Evolutionary conservation across 2,329 filamentous ascomycete species (phyloP).

Genomic region (Saccharata proteae): DNA sequence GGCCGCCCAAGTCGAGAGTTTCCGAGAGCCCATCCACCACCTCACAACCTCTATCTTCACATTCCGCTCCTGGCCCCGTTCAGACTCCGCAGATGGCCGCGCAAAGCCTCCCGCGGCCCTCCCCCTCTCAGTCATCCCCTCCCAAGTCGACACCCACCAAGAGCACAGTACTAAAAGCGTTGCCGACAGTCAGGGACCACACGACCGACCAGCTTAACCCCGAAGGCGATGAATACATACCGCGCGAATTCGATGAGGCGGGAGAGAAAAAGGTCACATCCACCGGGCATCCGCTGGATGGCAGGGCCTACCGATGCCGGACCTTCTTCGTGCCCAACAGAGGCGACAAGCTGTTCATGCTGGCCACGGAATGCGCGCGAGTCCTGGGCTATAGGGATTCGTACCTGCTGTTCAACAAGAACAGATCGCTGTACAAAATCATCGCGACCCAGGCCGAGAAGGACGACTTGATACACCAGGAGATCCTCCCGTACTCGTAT

Average conservation of each 20-base stretch:
- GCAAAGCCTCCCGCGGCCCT: slow-evolving; percentile 36
- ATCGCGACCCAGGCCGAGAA: slow-evolving; percentile 94
- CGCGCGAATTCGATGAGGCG: slow-evolving; percentile 81
- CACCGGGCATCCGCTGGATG: slow-evolving; percentile 70
- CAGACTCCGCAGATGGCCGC: slow-evolving; percentile 44
- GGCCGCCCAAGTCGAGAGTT: slow-evolving; percentile 48
- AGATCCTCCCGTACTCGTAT: slow-evolving; percentile 94
- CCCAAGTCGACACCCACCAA: slow-evolving; percentile 74
- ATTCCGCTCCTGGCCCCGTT: slow-evolving; percentile 30
- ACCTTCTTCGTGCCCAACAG: slow-evolving; percentile 88
- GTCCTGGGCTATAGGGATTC: slow-evolving; percentile 91
- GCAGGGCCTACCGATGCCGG: slow-evolving; percentile 79
- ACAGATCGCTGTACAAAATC: slow-evolving; percentile 91
- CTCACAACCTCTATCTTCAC: slow-evolving; percentile 40
- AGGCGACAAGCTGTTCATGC: slow-evolving; percentile 93
- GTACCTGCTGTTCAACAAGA: slow-evolving; percentile 98
- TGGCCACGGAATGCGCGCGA: slow-evolving; percentile 91
- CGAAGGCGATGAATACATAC: slow-evolving; percentile 87
- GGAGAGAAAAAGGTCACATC: slow-evolving; percentile 88
- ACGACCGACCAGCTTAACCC: slow-evolving; percentile 89
- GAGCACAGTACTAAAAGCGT: slow-evolving; percentile 69
- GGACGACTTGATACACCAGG: slow-evolving; percentile 88
- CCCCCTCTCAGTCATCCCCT: slow-evolving; percentile 49
- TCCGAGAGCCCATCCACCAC: slow-evolving; percentile 46
- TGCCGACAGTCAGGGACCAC: slow-evolving; percentile 92